These are phyloP conservation scores for Logfia minima DNA, from an alignment of 129 eudicot species.

Conservation along the genomic window DNA sequence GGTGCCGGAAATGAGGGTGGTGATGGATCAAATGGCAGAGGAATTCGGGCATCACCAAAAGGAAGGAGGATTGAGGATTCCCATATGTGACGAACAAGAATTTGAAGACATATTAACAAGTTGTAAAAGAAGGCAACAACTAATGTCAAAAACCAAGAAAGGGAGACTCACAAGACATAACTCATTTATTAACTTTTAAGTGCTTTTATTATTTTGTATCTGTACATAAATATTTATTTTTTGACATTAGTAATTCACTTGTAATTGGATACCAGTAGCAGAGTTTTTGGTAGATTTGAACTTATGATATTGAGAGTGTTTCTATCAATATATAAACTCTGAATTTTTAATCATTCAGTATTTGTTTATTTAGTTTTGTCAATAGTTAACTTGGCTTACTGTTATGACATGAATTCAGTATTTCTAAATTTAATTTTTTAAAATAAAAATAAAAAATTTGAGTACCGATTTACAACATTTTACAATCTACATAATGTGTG, in stretches of 20 bases:
- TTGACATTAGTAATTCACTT: background rate
- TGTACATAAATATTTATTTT: background rate
- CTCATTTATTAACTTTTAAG: background rate
- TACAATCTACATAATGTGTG: no score
- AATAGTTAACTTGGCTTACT: background rate
- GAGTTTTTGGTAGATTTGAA: background rate
- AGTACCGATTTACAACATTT: no score
- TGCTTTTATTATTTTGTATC: background rate
- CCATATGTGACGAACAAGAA: conserved; percentile 4
- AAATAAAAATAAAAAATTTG: no score
- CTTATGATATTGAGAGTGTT: background rate
- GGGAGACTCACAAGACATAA: background rate
- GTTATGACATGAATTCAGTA: background rate
- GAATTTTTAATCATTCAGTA: background rate
- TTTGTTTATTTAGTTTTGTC: background rate
- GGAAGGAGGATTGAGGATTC: conserved; percentile 15
- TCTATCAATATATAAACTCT: background rate
- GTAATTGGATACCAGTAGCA: background rate
- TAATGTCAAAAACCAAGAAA: conserved; percentile 6
- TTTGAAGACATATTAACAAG: conserved; percentile 3
- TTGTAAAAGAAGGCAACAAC: background rate
- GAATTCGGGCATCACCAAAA: conserved; percentile 15
- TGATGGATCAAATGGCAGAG: conserved; percentile 10
- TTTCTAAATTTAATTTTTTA: background rate
- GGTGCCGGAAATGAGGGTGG: conserved; percentile 8